phyloP scores from a whole-genome alignment of 2,329 filamentous ascomycete species.

The Bipolaris bicolor region DNA sequence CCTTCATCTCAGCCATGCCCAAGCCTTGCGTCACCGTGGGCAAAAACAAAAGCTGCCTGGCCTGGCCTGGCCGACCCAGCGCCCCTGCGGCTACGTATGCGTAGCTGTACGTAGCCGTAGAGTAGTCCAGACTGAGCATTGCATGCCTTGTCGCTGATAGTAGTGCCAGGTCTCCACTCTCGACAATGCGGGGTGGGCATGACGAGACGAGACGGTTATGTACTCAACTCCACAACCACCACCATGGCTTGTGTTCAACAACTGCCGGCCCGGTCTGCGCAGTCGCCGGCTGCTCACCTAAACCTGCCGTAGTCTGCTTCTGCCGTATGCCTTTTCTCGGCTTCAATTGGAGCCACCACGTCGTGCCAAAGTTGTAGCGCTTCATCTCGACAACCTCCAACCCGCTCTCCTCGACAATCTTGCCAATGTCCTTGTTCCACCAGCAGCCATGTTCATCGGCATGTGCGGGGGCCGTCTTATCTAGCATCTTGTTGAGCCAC shows the following conservation, averaged over 20 bases:
- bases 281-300: slow-evolving; percentile 22
- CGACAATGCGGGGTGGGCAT: slow-evolving; percentile 17
- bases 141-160: slow-evolving; percentile 2
- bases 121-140: neutral
- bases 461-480: slow-evolving; percentile 55
- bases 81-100: neutral
- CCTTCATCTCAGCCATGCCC: slow-evolving; percentile 9
- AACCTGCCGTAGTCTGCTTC: slow-evolving; percentile 16
- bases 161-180: slow-evolving; percentile 15
- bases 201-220: slow-evolving; percentile 15
- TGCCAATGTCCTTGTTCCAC: slow-evolving; percentile 60
- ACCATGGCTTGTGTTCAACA: slow-evolving; percentile 41
- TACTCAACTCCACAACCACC: slow-evolving; percentile 44
- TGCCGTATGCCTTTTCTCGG: slow-evolving; percentile 44
- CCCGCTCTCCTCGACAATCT: slow-evolving; percentile 55
- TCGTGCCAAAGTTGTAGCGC: slow-evolving; percentile 57
- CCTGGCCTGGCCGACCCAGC: neutral
- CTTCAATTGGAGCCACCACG: slow-evolving; percentile 57
- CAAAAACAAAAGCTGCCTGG: neutral
- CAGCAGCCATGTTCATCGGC: slow-evolving; percentile 59
- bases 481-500: slow-evolving; percentile 57
- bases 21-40: slow-evolving; percentile 19
- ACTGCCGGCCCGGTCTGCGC: slow-evolving; percentile 25
- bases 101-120: too few relatives aligned
- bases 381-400: slow-evolving; percentile 55